A percentile compares a stretch with the other conserved stretches of the same genome.
These are phyloP conservation scores for Evernia prunastri DNA, from an alignment of 495 filamentous ascomycete species.

Conservation along the genomic window DNA sequence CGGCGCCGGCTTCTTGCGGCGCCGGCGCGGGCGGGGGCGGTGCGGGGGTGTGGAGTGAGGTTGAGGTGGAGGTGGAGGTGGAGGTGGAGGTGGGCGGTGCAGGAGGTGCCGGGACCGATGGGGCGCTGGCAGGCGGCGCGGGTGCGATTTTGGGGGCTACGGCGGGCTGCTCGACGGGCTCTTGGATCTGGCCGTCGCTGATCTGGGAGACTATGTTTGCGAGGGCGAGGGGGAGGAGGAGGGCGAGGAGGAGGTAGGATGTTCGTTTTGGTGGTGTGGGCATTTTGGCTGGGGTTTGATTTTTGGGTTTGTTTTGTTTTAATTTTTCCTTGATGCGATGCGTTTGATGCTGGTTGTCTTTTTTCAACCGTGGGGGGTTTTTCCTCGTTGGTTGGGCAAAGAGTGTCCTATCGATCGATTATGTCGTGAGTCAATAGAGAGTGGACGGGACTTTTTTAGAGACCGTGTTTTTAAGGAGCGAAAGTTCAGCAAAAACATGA, in stretches of 20 bases:
- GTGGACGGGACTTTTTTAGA: neutral
- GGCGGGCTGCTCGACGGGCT: neutral
- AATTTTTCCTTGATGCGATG: neutral
- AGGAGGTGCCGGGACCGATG: neutral
- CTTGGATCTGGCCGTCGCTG: conserved; percentile 4
- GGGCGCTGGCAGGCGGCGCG: neutral
- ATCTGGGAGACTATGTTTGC: neutral
- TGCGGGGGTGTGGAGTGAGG: too few species aligned
- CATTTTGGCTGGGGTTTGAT: neutral
- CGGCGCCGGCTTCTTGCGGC: neutral
- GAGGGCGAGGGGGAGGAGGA: conserved; percentile 2
- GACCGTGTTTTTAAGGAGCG: neutral
- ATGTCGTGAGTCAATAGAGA: neutral
- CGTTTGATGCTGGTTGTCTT: neutral
- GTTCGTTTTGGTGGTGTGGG: neutral
- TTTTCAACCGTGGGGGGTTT: too few species aligned
- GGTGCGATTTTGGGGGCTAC: neutral
- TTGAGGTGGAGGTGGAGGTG: neutral
- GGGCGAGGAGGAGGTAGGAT: neutral
- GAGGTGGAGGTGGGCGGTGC: neutral
- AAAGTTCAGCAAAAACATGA: neutral
- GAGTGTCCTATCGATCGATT: neutral
- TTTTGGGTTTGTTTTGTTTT: too few species aligned
- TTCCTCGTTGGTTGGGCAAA: neutral
- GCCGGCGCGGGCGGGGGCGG: neutral